Conservation (phyloP, 495 filamentous ascomycete genomes). For the Clavariopsis aquatica region DNA sequence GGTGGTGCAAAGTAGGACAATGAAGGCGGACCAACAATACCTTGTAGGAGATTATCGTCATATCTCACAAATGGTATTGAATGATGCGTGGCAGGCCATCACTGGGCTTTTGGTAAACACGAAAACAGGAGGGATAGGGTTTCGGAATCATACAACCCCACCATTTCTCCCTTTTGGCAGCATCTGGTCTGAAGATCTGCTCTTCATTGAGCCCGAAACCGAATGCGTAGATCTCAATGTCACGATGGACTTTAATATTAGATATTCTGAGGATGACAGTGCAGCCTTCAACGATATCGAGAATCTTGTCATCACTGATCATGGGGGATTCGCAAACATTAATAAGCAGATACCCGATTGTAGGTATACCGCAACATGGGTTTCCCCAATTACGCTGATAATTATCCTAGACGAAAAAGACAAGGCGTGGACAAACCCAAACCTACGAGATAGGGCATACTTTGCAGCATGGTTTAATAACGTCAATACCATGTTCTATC, state of each 20-base stretch:
- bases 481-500: conserved; percentile 36
- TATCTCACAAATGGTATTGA: conserved; percentile 42
- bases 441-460: conserved; percentile 45
- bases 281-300: background rate
- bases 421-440: conserved; percentile 40
- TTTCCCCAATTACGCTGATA: background rate
- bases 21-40: background rate
- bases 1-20: conserved; percentile 17
- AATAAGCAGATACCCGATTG: conserved; percentile 37
- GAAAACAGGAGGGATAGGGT: conserved; percentile 47
- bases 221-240: conserved; percentile 51
- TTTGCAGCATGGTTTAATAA: conserved; percentile 52
- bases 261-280: background rate
- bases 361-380: background rate
- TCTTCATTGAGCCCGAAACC: conserved; percentile 52
- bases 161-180: conserved; percentile 33
- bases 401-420: conserved; percentile 10
- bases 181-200: conserved; percentile 50
- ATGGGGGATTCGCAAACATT: conserved; percentile 48
- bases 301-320: conserved; percentile 43
- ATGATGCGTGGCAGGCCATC: conserved; percentile 41
- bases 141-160: conserved; percentile 53
- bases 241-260: conserved; percentile 45
- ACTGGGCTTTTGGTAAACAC: conserved; percentile 52
- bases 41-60: conserved; percentile 28